A percentile compares a stretch with the other conserved stretches of the same genome.
phyloP scores from a whole-genome alignment of 2,329 filamentous ascomycete species.

The Fusarium sp. region DNA sequence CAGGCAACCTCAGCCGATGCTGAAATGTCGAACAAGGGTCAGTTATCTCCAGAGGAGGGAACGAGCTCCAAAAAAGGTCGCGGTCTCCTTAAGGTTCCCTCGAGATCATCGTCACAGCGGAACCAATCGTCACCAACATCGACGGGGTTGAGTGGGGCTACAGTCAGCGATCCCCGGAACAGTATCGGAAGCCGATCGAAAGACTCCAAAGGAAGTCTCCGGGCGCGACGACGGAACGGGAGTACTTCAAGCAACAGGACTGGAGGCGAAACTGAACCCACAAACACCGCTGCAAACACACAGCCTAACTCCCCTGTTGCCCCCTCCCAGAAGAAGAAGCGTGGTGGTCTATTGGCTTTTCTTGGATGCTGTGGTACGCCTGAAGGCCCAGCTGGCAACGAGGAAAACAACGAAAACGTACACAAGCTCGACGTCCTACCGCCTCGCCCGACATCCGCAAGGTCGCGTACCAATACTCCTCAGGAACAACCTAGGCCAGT shows the following conservation, averaged over 20 bases:
- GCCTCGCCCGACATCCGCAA: constrained; percentile 64
- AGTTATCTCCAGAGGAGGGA: constrained; percentile 56
- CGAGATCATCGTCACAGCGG: constrained; percentile 70
- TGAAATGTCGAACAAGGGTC: constrained; percentile 58
- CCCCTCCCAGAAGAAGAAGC: constrained; percentile 64
- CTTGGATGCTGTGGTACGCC: constrained; percentile 75
- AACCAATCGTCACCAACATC: constrained; percentile 69
- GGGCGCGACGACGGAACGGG: constrained; percentile 71
- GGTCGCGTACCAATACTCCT: constrained; percentile 63
- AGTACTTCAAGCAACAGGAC: constrained; percentile 75
- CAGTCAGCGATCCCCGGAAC: constrained; percentile 68
- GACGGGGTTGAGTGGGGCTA: constrained; percentile 69
- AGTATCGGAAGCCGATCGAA: constrained; percentile 73
- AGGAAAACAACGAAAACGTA: constrained; percentile 65
- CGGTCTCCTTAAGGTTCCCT: constrained; percentile 67
- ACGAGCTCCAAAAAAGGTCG: constrained; percentile 61
- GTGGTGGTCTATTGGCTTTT: constrained; percentile 67
- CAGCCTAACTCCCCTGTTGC: constrained; percentile 64
- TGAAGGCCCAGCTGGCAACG: constrained; percentile 66
- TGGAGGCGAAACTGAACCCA: constrained; percentile 64
- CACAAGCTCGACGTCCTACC: constrained; percentile 70
- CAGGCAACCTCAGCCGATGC: constrained; percentile 50
- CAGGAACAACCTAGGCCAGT: constrained; percentile 60
- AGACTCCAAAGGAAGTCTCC: constrained; percentile 72
- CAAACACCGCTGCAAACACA: constrained; percentile 60